Conservation (phyloP, 495 filamentous ascomycete species). For the Trichoderma virens region DNA sequence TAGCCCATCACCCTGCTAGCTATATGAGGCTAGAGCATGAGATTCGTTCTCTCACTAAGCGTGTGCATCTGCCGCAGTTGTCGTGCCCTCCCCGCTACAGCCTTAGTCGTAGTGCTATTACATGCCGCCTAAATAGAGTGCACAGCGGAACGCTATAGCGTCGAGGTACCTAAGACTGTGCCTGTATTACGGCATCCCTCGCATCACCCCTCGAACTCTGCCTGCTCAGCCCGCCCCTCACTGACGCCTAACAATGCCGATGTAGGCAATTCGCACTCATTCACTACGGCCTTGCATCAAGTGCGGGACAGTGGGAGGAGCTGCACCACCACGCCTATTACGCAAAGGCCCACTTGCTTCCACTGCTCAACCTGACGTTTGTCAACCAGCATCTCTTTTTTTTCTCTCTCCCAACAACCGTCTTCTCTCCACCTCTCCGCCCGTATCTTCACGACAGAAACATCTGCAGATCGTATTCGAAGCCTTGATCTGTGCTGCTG, state of each 20-base stretch:
- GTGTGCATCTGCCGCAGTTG: no score
- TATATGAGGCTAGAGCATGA: no score
- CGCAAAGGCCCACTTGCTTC: constrained; percentile 11
- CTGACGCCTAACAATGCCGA: background rate
- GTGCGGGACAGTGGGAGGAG: constrained; percentile 7
- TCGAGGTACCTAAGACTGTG: no score
- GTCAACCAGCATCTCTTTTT: constrained; percentile 9
- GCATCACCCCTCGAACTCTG: no score
- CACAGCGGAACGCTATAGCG: no score
- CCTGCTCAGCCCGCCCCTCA: background rate
- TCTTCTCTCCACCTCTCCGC: constrained; percentile 4
- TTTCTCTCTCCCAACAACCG: constrained; percentile 9
- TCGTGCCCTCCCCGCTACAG: no score
- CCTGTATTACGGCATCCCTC: no score
- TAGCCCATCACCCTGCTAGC: no score
- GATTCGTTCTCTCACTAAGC: no score
- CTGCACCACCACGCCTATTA: constrained; percentile 9
- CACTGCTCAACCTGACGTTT: constrained; percentile 6
- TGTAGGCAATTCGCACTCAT: background rate
- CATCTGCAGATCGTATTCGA: background rate
- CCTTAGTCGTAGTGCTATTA: no score
- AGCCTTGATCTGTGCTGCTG: background rate
- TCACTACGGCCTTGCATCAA: background rate
- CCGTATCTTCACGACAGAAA: background rate
- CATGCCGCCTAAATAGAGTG: no score